phyloP scores from a whole-genome alignment of 2,329 filamentous ascomycete species.

The Plectosphaerella cucumerina region DNA sequence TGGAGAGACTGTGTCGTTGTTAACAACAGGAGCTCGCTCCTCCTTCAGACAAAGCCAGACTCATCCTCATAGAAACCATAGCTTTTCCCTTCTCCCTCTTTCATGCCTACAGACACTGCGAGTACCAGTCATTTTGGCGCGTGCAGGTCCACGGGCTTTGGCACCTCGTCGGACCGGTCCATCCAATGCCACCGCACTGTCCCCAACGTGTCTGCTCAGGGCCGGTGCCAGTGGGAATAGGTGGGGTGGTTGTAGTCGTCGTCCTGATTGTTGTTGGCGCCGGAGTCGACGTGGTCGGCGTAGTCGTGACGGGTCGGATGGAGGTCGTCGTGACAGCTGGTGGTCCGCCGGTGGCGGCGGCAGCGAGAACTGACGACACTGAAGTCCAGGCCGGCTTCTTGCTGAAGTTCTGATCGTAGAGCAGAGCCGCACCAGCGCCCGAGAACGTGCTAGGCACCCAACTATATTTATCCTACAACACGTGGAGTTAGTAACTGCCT shows the following conservation, averaged over 20 bases:
- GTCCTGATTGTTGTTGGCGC: neutral
- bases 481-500: too few species aligned
- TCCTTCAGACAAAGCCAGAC: too few species aligned
- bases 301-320: neutral
- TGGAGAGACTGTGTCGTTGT: too few species aligned
- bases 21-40: too few species aligned
- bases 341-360: slow-evolving; percentile 14
- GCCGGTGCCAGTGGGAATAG: too few species aligned
- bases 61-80: too few species aligned
- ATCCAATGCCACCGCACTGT: slow-evolving; percentile 16
- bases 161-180: slow-evolving; percentile 10
- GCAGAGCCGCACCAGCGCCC: slow-evolving; percentile 33
- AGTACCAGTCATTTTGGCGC: slow-evolving; percentile 12
- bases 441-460: slow-evolving; percentile 33
- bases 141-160: slow-evolving; percentile 10
- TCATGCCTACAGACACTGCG: slow-evolving; percentile 9
- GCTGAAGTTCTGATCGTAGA: slow-evolving; percentile 30
- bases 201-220: slow-evolving; percentile 6
- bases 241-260: too few species aligned
- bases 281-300: slow-evolving; percentile 8
- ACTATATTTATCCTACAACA: slow-evolving; percentile 33
- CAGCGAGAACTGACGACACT: slow-evolving; percentile 28
- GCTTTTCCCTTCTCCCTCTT: too few species aligned
- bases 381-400: slow-evolving; percentile 36
- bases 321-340: neutral